Evolutionary conservation across 192 early-diverging fungal genomes (phyloP).

Genomic region (Dissophora ornata): DNA sequence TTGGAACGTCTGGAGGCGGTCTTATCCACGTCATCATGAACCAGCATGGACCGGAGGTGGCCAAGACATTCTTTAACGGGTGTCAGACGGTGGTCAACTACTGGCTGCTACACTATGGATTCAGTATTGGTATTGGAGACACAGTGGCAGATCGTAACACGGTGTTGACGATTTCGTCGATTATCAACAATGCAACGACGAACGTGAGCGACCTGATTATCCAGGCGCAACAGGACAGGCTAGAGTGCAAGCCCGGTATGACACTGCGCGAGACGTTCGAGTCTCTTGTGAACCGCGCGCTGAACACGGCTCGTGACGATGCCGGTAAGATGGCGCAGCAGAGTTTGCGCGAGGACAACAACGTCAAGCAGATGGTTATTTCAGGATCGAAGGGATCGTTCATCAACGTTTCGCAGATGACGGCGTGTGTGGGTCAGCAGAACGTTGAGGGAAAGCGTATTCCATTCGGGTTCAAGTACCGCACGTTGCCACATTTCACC

Average conservation of each 20-base stretch:
- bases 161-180: slow-evolving; percentile 80
- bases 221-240: slow-evolving; percentile 84
- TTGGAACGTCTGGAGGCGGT: slow-evolving; percentile 87
- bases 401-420: slow-evolving; percentile 98
- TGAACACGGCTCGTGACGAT: slow-evolving; percentile 92
- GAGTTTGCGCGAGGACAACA: slow-evolving; percentile 90
- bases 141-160: slow-evolving; percentile 91
- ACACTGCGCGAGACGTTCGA: slow-evolving; percentile 94
- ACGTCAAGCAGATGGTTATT: slow-evolving; percentile 96
- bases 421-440: slow-evolving; percentile 99
- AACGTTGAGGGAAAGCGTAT: slow-evolving; percentile 99
- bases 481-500: slow-evolving; percentile 96
- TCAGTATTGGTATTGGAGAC: slow-evolving; percentile 98
- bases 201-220: slow-evolving; percentile 84
- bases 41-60: slow-evolving; percentile 88
- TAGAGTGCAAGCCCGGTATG: slow-evolving; percentile 91
- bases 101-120: slow-evolving; percentile 94
- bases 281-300: slow-evolving; percentile 81
- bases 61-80: slow-evolving; percentile 92
- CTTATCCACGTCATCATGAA: slow-evolving; percentile 95
- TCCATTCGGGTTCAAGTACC: slow-evolving; percentile 94
- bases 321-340: slow-evolving; percentile 88
- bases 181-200: slow-evolving; percentile 80
- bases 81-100: slow-evolving; percentile 94
- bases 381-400: slow-evolving; percentile 96